Conservation (phyloP, 331 rosid genomes). For the Spiraea crenata region DNA sequence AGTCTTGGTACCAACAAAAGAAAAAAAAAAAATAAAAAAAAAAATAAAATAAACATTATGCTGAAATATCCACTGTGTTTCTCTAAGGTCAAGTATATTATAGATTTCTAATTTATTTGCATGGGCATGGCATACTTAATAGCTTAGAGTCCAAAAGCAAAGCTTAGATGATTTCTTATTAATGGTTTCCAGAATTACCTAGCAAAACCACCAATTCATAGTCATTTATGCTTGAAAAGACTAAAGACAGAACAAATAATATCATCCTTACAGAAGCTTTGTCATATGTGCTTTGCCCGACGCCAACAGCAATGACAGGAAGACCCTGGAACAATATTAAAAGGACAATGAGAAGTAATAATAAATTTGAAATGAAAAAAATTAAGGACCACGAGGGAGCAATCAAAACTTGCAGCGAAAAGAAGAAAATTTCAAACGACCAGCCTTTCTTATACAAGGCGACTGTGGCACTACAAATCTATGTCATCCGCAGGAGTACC, state of each 20-base stretch:
- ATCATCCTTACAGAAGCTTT: slow-evolving; percentile 84
- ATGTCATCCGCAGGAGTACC: slow-evolving; percentile 43
- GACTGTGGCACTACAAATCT: neutral
- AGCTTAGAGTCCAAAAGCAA: slow-evolving; percentile 1
- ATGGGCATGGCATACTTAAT: neutral
- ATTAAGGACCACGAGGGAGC: neutral
- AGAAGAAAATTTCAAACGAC: neutral
- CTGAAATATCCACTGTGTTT: neutral
- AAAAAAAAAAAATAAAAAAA: neutral
- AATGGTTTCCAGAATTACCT: neutral
- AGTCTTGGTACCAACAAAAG: neutral
- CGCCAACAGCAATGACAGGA: slow-evolving; percentile 68
- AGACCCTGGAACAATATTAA: slow-evolving; percentile 46
- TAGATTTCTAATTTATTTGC: neutral
- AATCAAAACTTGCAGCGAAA: slow-evolving; percentile 4
- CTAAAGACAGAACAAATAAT: slow-evolving; percentile 11
- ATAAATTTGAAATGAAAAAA: neutral
- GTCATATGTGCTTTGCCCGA: slow-evolving; percentile 78
- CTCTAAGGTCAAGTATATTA: neutral
- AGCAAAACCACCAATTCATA: slow-evolving; percentile 1
- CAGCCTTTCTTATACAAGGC: slow-evolving; percentile 8
- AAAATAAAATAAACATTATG: neutral
- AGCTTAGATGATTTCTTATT: neutral
- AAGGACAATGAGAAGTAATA: slow-evolving; percentile 21
- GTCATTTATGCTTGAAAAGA: neutral